Conservation (phyloP, 192 early-diverging fungal species). For the Coemansia sp. region DNA sequence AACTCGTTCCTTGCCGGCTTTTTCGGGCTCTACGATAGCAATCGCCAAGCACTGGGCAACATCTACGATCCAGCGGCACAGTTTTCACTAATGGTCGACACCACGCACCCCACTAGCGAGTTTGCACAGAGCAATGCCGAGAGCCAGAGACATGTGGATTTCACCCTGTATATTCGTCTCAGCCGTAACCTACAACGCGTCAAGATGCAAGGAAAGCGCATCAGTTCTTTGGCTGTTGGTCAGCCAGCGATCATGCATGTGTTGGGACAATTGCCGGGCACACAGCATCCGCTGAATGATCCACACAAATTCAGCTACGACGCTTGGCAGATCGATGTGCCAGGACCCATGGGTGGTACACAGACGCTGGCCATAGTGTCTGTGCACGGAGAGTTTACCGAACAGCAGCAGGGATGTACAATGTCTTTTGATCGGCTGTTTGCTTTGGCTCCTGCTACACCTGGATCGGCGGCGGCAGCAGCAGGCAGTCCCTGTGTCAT, state of each 20-base stretch:
- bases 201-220: slow-evolving; percentile 27
- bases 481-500: slow-evolving; percentile 38
- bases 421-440: slow-evolving; percentile 43
- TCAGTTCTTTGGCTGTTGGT: slow-evolving; percentile 24
- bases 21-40: slow-evolving; percentile 39
- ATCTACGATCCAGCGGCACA: slow-evolving; percentile 29
- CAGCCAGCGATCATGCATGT: slow-evolving; percentile 22
- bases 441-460: slow-evolving; percentile 29
- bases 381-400: slow-evolving; percentile 43
- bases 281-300: slow-evolving; percentile 42
- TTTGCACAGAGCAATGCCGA: slow-evolving; percentile 30
- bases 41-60: slow-evolving; percentile 27
- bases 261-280: slow-evolving; percentile 29
- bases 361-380: slow-evolving; percentile 24
- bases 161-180: slow-evolving; percentile 29
- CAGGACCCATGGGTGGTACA: not conserved
- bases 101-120: slow-evolving; percentile 31
- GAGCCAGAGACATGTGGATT: slow-evolving; percentile 45
- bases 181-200: slow-evolving; percentile 41
- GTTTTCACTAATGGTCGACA: slow-evolving; percentile 47
- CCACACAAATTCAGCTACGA: slow-evolving; percentile 46
- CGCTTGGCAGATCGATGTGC: slow-evolving; percentile 32
- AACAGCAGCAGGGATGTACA: slow-evolving; percentile 12
- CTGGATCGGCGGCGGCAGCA: slow-evolving; percentile 36
- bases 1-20: slow-evolving; percentile 34